Evolutionary conservation across 768 basidiomycete species (phyloP), one percentile per base, ranked within the genome.

Genomic region (Rhizopogon roseolus): DNA sequence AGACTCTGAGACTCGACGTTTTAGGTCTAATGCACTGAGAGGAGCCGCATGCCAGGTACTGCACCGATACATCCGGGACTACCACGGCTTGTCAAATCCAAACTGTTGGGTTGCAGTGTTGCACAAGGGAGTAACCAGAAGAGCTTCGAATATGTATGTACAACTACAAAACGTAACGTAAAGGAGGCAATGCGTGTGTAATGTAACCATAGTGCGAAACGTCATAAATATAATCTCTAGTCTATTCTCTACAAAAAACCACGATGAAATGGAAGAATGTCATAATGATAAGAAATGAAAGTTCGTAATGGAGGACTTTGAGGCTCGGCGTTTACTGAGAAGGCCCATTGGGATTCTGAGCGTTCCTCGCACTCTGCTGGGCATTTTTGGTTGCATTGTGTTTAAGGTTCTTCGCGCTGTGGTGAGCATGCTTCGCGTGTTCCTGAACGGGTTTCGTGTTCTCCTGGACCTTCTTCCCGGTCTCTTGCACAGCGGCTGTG

Each of bases 201-300:
- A 36, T 13, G 9, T 34, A 48, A 48, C 32, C 19, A 48, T 32
- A 34, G 19, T 46, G 29, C 44, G 29, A 16, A 8, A 32, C n/a
- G 38, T 36, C 13, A 67, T 28, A 37, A 46, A 52, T 43, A 58
- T 9, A 51, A 37, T 67, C 65, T 63, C 65, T 65, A 50, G 58
- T 66, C 44, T 57, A 55, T 59, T 64, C 25, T 67, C 68, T 70
- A 54, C 17, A 54, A 22, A 54, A 22, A 38, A 53, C 28, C 50
- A 52, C 59, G 52, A 48, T 46, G 27, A 52, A 45, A 49, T 29
- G 5, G 14, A 29, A 40, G 42, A 28, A 32, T 54, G 58, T 57
- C 19, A 48, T 53, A 60, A 56, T 39, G 54, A 22, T 36, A 6
- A 54, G 49, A 48, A 44, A 52, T 42, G 8, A 34, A 44, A 7